Evolutionary conservation across 1,284 basidiomycete genomes (phyloP), one percentile per base, ranked within the genome.

Genomic region (Ustilago loliicola): DNA sequence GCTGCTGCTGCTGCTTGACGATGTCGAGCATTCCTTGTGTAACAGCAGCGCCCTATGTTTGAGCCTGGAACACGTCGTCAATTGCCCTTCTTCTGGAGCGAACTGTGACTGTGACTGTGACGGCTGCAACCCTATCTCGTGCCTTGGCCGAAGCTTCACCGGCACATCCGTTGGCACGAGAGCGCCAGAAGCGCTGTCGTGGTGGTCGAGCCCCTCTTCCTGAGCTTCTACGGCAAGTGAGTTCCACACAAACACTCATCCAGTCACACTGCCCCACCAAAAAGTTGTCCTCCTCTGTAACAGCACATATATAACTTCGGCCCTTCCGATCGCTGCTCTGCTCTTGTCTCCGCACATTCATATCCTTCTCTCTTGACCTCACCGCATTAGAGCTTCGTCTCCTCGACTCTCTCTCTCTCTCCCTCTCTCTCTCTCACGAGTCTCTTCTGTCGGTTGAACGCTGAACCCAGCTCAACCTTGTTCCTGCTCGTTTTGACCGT

Each of bases 261-360:
- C 5, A 51, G 48, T 51, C 48, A 51, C 42, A 45, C 25, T 27
- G 48, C 42, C 48, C 27, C 48, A 50, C 48, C 9, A n/a, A 47
- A 47, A 47, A 47, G 45, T 47, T 23, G n/a, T 42, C n/a, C 50
- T 23, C 34, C 52, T 17, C 23, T 25, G 17, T 8, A 9, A 29
- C 17, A 53, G 21, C 29, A 62, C 32, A 32, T 67, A 73, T 73
- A 73, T 67, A 65, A 55, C 30, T 21, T 73, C 61, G 65, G 65
- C 61, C 34, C 54, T 15, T 61, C 65, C 71, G 65, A 63, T 51
- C 13, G 29, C 15, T 52, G 29, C 23, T 21, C 48, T 17, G 21
- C 23, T 34, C 25, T 38, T 27, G 17, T 17, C 19, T 47, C 38
- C 19, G 17, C 53, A 40, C 34, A 15, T 34, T 53, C 45, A 36